phyloP scores from a whole-genome alignment of 257 asterid genomes.

The Nicotiana sylvestris region DNA sequence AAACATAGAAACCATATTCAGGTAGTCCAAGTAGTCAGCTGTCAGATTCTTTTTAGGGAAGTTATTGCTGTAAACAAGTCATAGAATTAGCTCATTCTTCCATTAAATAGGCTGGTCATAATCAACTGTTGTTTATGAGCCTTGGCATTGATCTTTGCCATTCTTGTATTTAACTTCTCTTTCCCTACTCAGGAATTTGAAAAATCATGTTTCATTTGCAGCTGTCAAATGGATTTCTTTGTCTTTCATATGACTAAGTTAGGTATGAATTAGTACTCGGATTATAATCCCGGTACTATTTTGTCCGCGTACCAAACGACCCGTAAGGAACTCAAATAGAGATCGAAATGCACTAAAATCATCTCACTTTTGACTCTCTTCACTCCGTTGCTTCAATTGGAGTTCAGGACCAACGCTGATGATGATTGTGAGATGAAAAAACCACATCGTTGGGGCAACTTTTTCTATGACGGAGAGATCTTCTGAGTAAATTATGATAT shows the following conservation, averaged over 20 bases:
- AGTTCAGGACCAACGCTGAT: neutral
- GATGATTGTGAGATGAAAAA: neutral
- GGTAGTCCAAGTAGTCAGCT: neutral
- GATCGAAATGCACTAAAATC: neutral
- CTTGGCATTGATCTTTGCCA: conserved; percentile 8
- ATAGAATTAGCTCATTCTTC: conserved; percentile 2
- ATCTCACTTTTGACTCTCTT: neutral
- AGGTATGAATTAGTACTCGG: no score
- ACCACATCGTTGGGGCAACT: neutral
- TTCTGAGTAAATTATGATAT: neutral
- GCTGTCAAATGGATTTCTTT: neutral
- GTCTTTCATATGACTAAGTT: neutral
- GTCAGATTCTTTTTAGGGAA: conserved; percentile 6
- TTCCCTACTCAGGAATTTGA: neutral
- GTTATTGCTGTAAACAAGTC: conserved; percentile 5
- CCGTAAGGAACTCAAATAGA: neutral
- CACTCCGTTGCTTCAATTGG: neutral
- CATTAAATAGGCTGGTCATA: neutral
- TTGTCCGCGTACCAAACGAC: no score
- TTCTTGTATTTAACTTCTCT: neutral
- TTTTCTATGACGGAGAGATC: neutral
- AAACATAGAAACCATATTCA: neutral
- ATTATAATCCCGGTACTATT: no score
- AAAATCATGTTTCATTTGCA: neutral
- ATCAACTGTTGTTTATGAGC: neutral